These are phyloP conservation scores for Adiantum capillusveneris DNA, from an alignment of 75 land plant species.

Conservation along the genomic window DNA sequence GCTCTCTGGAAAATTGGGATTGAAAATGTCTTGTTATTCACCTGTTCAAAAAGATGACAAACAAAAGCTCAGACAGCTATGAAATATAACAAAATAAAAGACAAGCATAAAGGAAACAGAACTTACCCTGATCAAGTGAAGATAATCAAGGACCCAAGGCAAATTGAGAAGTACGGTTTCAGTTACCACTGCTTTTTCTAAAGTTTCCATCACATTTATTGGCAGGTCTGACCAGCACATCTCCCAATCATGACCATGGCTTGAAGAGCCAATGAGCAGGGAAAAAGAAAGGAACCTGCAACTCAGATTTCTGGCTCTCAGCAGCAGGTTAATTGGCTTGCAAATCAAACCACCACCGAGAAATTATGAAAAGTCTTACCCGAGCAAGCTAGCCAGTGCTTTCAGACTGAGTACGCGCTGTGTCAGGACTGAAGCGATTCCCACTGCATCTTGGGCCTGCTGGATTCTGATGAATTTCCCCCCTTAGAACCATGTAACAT, in stretches of 20 bases:
- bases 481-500: no score
- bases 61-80: neutral
- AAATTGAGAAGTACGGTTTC: constrained; percentile 30
- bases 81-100: no score
- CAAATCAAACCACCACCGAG: no score
- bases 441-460: constrained; percentile 26
- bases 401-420: constrained; percentile 34
- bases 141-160: constrained; percentile 39
- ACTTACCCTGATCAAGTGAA: constrained; percentile 23
- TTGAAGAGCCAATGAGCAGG: constrained; percentile 16
- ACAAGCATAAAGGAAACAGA: no score
- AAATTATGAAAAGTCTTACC: constrained; percentile 12
- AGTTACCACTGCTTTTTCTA: constrained; percentile 17
- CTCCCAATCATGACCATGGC: constrained; percentile 12
- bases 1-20: constrained; percentile 21
- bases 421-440: constrained; percentile 29
- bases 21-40: constrained; percentile 13
- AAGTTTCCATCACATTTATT: constrained; percentile 18
- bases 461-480: constrained; percentile 33
- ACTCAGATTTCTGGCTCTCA: no score
- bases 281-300: constrained; percentile 33
- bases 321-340: no score
- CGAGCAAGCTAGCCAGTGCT: constrained; percentile 25
- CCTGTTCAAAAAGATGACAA: constrained; percentile 11
- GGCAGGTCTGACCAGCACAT: constrained; percentile 20